Base-by-base conservation (phyloP, 2,329 filamentous ascomycete genomes). In the Neophaeococcomyces mojaviensis region DNA sequence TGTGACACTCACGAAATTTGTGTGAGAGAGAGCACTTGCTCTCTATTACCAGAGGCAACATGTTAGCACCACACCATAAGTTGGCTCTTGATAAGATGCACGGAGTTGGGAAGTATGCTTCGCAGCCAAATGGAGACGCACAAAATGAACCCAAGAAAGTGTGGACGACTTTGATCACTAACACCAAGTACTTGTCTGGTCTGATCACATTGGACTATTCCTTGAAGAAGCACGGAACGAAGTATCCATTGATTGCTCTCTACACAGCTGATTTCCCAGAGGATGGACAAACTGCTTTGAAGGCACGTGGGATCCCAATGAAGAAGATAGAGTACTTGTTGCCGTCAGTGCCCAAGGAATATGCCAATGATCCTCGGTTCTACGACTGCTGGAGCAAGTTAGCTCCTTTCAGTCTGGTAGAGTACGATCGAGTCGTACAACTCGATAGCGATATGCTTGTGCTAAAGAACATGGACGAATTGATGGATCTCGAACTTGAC, bases 361-460 rank as follows among this genome's bases (percentile, higher is more conserved):
- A 81, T 69, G 76, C 71, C 58, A 77, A 84, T 50, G 88, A 94
- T 64, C 81, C 83, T 40, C 82, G 88, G 56, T 94, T 94, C 73
- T 83, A 87, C 67, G 86, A 94, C 65, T 88, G 84, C 73, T 95
- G 88, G 87, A 86, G 77, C 65, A 95, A 94, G 68, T 77, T 95
- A 22, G 78, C 82, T 13, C 80, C 84, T 4, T 95, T 94, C 63
- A 81, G 78, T 18, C 72, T 94, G 26, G 74, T 74, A 15, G 80
- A 89, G 62, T 94, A 89, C 67, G 74, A 82, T 20, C 78, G 88
- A 33, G 78, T 94, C 28, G 84, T 94, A 30, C 84, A 88, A 67
- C 74, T 95, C 45, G 88, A 95, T 67, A 84, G 82, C 59, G 88
- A 95, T 68, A 94, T 94, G 88, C 68, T 94, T 41, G 80, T 87